A percentile compares a stretch with the other conserved stretches of the same genome.
Evolutionary conservation across 768 basidiomycete species (phyloP).

Genomic region (Trametes elegans): DNA sequence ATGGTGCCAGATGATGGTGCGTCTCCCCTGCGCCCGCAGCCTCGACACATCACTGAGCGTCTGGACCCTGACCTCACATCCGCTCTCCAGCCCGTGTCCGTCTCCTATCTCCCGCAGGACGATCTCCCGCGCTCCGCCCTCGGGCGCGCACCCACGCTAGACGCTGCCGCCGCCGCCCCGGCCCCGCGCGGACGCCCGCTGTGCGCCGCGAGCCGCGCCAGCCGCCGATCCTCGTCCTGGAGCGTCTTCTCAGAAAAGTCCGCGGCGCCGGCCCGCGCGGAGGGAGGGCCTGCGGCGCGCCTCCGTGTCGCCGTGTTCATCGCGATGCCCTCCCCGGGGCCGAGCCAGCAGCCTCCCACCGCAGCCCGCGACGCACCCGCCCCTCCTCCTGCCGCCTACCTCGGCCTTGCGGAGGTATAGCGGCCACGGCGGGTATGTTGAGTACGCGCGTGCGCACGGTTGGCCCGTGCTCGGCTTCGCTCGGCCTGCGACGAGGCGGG

Average conservation of each 20-base stretch:
- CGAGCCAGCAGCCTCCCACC: too few species aligned
- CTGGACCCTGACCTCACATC: too few species aligned
- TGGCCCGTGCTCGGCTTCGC: too few species aligned
- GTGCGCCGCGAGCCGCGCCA: background rate
- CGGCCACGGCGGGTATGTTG: background rate
- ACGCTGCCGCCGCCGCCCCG: background rate
- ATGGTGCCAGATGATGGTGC: conserved; percentile 3
- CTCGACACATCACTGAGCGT: background rate
- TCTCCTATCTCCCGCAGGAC: background rate
- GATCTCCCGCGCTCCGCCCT: background rate
- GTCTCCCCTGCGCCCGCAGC: background rate
- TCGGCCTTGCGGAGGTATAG: conserved; percentile 2
- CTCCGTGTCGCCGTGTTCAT: conserved; percentile 8
- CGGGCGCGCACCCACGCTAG: background rate
- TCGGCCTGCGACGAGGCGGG: too few species aligned
- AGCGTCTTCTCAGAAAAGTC: background rate
- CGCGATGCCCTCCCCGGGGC: background rate
- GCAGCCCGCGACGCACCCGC: background rate
- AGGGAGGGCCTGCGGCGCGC: background rate
- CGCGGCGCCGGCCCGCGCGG: background rate
- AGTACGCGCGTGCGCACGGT: too few species aligned
- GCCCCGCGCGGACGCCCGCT: background rate
- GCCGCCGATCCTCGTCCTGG: background rate
- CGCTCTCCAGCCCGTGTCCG: background rate
- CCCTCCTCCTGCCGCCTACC: background rate